A percentile compares a stretch with the other conserved stretches of the same genome.
phyloP scores from a whole-genome alignment of 2,329 filamentous ascomycete species.

The Fusarium sambucinum region DNA sequence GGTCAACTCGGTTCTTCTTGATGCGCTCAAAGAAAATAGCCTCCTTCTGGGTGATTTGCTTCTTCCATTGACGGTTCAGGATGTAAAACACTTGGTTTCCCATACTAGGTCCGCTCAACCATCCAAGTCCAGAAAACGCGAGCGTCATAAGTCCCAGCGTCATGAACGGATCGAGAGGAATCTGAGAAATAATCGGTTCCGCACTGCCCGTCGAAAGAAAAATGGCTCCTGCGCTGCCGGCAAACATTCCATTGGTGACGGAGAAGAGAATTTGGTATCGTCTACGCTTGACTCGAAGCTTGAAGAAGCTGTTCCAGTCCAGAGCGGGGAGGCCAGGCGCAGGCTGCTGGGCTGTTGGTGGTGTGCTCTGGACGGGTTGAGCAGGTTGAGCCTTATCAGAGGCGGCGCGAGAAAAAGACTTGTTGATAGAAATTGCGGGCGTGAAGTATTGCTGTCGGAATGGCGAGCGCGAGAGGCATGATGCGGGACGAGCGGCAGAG shows the following conservation, averaged over 20 bases:
- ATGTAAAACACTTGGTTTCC: constrained; percentile 84
- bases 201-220: constrained; percentile 77
- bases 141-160: constrained; percentile 85
- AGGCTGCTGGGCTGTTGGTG: constrained; percentile 17
- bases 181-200: constrained; percentile 75
- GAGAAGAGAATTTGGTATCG: constrained; percentile 86
- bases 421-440: constrained; percentile 26
- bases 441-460: constrained; percentile 38
- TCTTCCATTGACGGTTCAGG: constrained; percentile 76
- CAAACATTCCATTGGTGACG: constrained; percentile 71
- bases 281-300: constrained; percentile 85
- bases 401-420: constrained; percentile 37
- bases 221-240: constrained; percentile 72
- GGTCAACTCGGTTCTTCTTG: constrained; percentile 92
- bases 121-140: constrained; percentile 82
- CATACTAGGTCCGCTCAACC: constrained; percentile 86
- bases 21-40: constrained; percentile 92
- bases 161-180: constrained; percentile 89
- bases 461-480: constrained; percentile 40
- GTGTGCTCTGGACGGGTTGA: background rate
- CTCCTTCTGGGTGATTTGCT: constrained; percentile 87
- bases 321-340: constrained; percentile 56
- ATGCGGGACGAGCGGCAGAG: constrained; percentile 27
- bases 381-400: constrained; percentile 31
- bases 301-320: constrained; percentile 94